Evolutionary conservation across 2,329 filamentous ascomycete genomes (phyloP).

Genomic region (Penicillium sp.): DNA sequence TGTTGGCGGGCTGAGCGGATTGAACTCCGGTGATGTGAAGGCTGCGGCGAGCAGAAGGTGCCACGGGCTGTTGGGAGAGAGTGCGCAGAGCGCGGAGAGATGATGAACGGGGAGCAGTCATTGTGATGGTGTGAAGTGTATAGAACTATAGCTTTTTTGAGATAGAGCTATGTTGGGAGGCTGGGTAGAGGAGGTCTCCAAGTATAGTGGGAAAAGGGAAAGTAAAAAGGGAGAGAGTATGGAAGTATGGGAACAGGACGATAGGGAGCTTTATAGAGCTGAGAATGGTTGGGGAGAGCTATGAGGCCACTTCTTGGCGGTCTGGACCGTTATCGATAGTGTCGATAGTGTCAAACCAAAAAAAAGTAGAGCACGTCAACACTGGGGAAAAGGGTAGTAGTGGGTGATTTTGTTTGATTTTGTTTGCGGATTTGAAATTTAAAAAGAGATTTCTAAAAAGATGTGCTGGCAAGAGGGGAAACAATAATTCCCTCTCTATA

Average conservation of each 20-base stretch:
- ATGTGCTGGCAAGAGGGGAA: neutral
- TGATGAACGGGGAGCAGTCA: slow-evolving; percentile 49
- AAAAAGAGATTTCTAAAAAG: neutral
- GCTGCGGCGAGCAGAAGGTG: slow-evolving; percentile 45
- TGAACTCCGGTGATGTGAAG: slow-evolving; percentile 63
- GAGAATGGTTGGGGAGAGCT: slow-evolving; percentile 30
- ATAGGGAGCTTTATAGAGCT: slow-evolving; percentile 17
- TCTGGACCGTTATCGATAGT: slow-evolving; percentile 23
- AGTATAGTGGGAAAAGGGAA: slow-evolving; percentile 3
- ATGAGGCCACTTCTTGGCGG: slow-evolving; percentile 26
- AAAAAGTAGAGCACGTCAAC: slow-evolving; percentile 11
- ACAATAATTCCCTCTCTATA: neutral
- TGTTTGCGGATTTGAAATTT: neutral
- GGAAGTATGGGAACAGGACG: slow-evolving; percentile 4
- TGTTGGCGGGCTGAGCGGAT: slow-evolving; percentile 53
- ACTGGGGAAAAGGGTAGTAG: neutral
- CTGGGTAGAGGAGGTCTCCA: neutral
- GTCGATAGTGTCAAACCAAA: slow-evolving; percentile 10
- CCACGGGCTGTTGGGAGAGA: slow-evolving; percentile 41
- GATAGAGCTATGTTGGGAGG: neutral
- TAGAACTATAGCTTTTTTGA: neutral
- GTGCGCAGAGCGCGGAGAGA: slow-evolving; percentile 48
- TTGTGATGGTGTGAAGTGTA: slow-evolving; percentile 21
- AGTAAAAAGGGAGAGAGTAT: neutral
- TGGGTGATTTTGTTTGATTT: neutral